These are phyloP conservation scores for Thalassiosira hispida DNA, from an alignment of 352 stramenopile species.

Conservation along the genomic window DNA sequence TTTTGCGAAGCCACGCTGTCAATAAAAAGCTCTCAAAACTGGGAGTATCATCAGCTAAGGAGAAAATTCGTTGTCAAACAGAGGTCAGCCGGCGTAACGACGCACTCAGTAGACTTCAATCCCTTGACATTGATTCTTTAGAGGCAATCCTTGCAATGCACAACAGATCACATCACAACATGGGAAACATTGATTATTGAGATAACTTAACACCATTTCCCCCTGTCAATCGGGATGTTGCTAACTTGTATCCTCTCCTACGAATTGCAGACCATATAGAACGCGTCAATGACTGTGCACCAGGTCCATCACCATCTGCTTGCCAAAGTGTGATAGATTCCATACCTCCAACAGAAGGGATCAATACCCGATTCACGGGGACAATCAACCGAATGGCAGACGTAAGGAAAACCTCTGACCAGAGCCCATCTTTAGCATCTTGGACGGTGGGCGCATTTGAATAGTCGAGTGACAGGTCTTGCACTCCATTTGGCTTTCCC, in stretches of 20 bases:
- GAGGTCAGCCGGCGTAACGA: conserved; percentile 10
- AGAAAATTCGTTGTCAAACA: neutral
- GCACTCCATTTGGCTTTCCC: neutral
- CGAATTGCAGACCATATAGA: conserved; percentile 15
- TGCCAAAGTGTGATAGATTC: conserved; percentile 16
- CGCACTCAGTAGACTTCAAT: conserved; percentile 31
- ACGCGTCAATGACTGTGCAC: conserved; percentile 6
- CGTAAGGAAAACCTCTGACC: conserved; percentile 63
- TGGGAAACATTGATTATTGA: no score
- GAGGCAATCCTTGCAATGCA: conserved; percentile 43
- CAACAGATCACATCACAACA: conserved; percentile 7
- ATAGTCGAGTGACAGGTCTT: conserved; percentile 26
- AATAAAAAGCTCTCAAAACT: conserved; percentile 49
- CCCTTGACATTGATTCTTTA: conserved; percentile 44
- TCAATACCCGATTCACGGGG: conserved; percentile 49
- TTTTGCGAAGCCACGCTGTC: conserved; percentile 50
- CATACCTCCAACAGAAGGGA: conserved; percentile 23
- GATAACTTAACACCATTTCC: no score
- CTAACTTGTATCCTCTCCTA: neutral
- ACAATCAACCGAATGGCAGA: conserved; percentile 55
- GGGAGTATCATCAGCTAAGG: neutral
- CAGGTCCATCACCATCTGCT: conserved; percentile 1
- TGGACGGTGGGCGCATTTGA: conserved; percentile 30
- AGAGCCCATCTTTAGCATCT: conserved; percentile 53
- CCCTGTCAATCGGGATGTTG: neutral